Evolutionary conservation across 352 stramenopile species (phyloP).

Genomic region (Phytophthora chlamydospora): DNA sequence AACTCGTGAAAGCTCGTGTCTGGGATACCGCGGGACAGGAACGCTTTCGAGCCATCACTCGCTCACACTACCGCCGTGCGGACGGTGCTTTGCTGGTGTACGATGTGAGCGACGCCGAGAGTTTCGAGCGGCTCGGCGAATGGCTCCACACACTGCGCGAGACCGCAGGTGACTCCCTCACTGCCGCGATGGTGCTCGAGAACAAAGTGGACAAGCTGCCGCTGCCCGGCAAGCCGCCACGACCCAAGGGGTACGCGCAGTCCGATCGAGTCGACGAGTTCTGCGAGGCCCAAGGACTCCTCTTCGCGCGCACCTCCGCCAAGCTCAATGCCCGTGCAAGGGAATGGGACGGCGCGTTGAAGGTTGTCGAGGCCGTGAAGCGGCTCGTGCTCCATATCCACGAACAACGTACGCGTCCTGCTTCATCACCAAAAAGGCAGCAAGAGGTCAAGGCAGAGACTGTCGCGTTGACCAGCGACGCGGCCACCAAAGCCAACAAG

Average conservation of each 20-base stretch:
- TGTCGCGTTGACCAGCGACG: slow-evolving; percentile 15
- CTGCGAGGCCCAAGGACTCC: slow-evolving; percentile 57
- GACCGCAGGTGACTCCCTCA: slow-evolving; percentile 86
- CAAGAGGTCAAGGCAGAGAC: slow-evolving; percentile 2
- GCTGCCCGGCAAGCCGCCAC: background rate
- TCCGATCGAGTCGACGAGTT: slow-evolving; percentile 51
- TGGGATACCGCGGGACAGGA: slow-evolving; percentile 92
- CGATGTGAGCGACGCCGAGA: slow-evolving; percentile 88
- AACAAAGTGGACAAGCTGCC: slow-evolving; percentile 91
- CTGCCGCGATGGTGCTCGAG: slow-evolving; percentile 86
- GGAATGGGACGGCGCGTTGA: slow-evolving; percentile 62
- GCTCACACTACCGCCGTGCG: slow-evolving; percentile 85
- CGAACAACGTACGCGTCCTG: slow-evolving; percentile 16
- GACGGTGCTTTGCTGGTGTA: slow-evolving; percentile 92
- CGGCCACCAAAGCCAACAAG: slow-evolving; percentile 8
- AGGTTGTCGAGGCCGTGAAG: slow-evolving; percentile 57
- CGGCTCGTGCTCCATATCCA: slow-evolving; percentile 71
- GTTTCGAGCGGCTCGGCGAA: slow-evolving; percentile 86
- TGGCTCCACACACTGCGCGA: slow-evolving; percentile 91
- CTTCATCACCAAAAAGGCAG: slow-evolving; percentile 6
- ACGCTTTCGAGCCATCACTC: slow-evolving; percentile 89
- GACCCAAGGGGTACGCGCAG: slow-evolving; percentile 51
- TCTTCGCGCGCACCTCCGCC: slow-evolving; percentile 69
- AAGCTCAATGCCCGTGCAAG: slow-evolving; percentile 64
- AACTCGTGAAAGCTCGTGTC: slow-evolving; percentile 81